Evolutionary conservation across 129 eudicot genomes (phyloP).

Genomic region (Mikania micrantha): DNA sequence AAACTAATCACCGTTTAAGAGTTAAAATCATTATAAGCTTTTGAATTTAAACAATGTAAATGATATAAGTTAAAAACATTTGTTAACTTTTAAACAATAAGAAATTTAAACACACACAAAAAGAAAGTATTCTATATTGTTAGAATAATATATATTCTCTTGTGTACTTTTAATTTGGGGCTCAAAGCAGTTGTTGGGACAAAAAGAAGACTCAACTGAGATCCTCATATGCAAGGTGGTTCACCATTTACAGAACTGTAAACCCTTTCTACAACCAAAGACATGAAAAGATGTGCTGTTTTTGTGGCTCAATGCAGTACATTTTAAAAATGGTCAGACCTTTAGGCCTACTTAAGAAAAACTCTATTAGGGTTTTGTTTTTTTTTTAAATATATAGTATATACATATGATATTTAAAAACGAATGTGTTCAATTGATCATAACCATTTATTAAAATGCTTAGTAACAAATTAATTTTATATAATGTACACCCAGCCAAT

Average conservation of each 20-base stretch:
- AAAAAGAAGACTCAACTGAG: constrained; percentile 9
- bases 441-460: neutral
- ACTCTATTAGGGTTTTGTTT: neutral
- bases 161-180: constrained; percentile 16
- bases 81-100: too few relatives aligned
- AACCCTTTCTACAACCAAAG: constrained; percentile 7
- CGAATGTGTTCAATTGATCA: neutral
- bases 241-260: neutral
- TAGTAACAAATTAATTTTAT: too few relatives aligned
- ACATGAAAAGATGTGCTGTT: neutral
- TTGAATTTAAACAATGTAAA: too few relatives aligned
- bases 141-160: constrained; percentile 16
- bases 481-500: too few relatives aligned
- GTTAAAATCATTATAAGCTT: too few relatives aligned
- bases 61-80: too few relatives aligned
- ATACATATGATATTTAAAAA: too few relatives aligned
- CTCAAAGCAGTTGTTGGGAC: constrained; percentile 5
- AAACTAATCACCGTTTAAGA: too few relatives aligned
- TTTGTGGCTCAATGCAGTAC: constrained; percentile 26
- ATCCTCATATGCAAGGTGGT: neutral
- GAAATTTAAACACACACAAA: too few relatives aligned
- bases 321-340: neutral
- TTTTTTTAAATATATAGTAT: too few relatives aligned
- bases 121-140: too few relatives aligned
- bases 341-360: neutral